Evolutionary conservation across 352 stramenopile genomes (phyloP).

Genomic region (Phytophthora pini): DNA sequence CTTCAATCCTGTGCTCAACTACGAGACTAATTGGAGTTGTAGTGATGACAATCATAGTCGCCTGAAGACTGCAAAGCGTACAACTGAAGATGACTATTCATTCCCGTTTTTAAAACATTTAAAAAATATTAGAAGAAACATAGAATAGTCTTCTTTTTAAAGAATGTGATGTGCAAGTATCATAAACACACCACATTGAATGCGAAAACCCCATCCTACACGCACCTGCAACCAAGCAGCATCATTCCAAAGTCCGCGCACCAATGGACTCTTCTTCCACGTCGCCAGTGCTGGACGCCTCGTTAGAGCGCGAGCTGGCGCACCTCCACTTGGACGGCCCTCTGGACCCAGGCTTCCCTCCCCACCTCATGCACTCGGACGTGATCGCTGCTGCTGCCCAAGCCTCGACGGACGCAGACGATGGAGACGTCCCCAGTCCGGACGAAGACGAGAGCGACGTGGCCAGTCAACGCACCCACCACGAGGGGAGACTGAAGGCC

Average conservation of each 20-base stretch:
- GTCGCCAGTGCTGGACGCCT: neutral
- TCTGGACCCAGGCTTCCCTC: conserved; percentile 12
- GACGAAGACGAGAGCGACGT: conserved; percentile 42
- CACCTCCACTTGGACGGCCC: conserved; percentile 21
- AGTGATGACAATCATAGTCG: too few relatives aligned
- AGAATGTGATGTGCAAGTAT: neutral
- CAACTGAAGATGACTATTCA: too few relatives aligned
- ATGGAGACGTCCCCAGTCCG: conserved; percentile 39
- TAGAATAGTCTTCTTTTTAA: too few relatives aligned
- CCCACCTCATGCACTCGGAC: conserved; percentile 37
- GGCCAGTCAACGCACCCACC: conserved; percentile 41
- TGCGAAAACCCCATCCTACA: conserved; percentile 4
- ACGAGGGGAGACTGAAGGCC: conserved; percentile 75
- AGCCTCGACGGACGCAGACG: conserved; percentile 21
- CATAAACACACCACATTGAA: conserved; percentile 8
- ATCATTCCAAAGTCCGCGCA: conserved; percentile 5
- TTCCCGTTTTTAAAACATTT: too few relatives aligned
- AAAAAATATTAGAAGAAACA: too few relatives aligned
- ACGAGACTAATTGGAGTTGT: too few relatives aligned
- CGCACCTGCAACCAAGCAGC: neutral
- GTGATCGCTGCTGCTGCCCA: conserved; percentile 31
- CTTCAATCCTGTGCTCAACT: too few relatives aligned
- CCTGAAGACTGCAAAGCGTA: too few relatives aligned
- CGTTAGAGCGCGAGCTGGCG: conserved; percentile 21
- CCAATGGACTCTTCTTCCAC: conserved; percentile 12